These are phyloP conservation scores for Sphagnurus paluster DNA, from an alignment of 1,284 basidiomycete genomes.

Conservation along the genomic window DNA sequence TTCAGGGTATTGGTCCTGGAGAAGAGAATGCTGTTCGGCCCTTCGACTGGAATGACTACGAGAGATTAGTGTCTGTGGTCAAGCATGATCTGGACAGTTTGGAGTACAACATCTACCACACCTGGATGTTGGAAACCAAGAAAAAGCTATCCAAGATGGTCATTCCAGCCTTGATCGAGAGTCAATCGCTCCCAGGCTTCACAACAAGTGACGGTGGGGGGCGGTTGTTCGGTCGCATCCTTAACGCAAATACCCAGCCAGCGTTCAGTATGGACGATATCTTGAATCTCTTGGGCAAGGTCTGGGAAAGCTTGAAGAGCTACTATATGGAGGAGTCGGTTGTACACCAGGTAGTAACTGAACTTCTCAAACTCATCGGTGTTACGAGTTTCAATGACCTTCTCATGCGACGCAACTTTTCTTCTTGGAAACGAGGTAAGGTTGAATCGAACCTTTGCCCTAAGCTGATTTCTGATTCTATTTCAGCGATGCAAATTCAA, in stretches of 20 bases:
- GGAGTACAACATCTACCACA: conserved; percentile 99
- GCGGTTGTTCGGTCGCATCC: conserved; percentile 90
- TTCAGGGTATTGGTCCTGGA: conserved; percentile 96
- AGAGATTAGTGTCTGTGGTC: conserved; percentile 94
- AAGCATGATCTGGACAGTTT: conserved; percentile 98
- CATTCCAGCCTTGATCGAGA: conserved; percentile 96
- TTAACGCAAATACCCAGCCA: conserved; percentile 83
- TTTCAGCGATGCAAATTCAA: conserved; percentile 95
- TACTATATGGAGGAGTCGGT: conserved; percentile 99
- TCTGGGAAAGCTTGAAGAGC: conserved; percentile 98
- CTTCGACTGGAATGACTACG: conserved; percentile 98
- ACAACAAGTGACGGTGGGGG: conserved; percentile 94
- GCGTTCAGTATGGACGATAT: conserved; percentile 99
- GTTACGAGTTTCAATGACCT: conserved; percentile 99
- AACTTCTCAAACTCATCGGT: conserved; percentile 94
- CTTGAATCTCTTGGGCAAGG: conserved; percentile 94
- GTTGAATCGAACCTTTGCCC: conserved; percentile 13
- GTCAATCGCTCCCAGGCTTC: conserved; percentile 96
- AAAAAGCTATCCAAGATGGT: conserved; percentile 98
- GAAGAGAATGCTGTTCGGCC: conserved; percentile 89
- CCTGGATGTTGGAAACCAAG: conserved; percentile 99
- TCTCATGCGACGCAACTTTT: conserved; percentile 98
- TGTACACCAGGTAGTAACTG: conserved; percentile 95
- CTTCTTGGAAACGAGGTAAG: conserved; percentile 98
- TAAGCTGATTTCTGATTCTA: background rate